Percentiles rank a stretch among this genome's conserved stretches.
Evolutionary conservation across 2,329 filamentous ascomycete genomes (phyloP).

Genomic region (Plenodomus tracheiphilus): DNA sequence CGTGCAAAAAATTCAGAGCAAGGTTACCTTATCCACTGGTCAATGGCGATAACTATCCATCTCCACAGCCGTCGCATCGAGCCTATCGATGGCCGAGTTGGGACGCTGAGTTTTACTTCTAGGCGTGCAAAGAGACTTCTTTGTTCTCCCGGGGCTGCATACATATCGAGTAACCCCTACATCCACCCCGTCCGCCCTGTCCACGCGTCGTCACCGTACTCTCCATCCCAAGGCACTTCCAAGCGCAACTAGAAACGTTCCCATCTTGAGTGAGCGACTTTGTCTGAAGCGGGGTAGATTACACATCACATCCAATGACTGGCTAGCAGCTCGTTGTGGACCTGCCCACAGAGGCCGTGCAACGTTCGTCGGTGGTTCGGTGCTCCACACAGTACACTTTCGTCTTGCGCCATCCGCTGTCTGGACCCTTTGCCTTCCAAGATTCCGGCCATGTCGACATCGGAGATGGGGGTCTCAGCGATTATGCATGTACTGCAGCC

Average conservation of each 20-base stretch:
- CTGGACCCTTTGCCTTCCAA: conserved; percentile 11
- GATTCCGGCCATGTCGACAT: conserved; percentile 6
- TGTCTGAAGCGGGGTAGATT: conserved; percentile 12
- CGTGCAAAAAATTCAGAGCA: conserved; percentile 24
- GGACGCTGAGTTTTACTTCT: conserved; percentile 9
- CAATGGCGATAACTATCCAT: conserved; percentile 40
- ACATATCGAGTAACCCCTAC: conserved; percentile 8
- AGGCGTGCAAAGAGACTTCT: conserved; percentile 2
- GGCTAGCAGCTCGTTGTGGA: conserved; percentile 1
- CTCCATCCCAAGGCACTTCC: neutral
- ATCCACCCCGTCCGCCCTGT: conserved; percentile 5
- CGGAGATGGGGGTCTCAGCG: too few relatives aligned
- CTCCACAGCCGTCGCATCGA: conserved; percentile 22
- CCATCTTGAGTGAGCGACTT: conserved; percentile 9
- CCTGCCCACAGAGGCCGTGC: conserved; percentile 12
- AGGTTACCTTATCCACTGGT: conserved; percentile 42
- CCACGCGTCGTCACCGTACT: conserved; percentile 18
- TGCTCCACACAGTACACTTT: neutral
- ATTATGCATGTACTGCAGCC: too few relatives aligned
- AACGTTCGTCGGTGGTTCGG: conserved; percentile 4
- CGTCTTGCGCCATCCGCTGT: conserved; percentile 4
- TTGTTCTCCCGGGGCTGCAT: neutral
- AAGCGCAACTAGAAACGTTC: conserved; percentile 14
- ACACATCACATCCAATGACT: conserved; percentile 1
- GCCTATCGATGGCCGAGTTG: conserved; percentile 18